Percentiles rank a stretch among this genome's conserved stretches.
These are phyloP conservation scores for Agarophyton chilense DNA, from an alignment of 23 red algal species.

Conservation along the genomic window DNA sequence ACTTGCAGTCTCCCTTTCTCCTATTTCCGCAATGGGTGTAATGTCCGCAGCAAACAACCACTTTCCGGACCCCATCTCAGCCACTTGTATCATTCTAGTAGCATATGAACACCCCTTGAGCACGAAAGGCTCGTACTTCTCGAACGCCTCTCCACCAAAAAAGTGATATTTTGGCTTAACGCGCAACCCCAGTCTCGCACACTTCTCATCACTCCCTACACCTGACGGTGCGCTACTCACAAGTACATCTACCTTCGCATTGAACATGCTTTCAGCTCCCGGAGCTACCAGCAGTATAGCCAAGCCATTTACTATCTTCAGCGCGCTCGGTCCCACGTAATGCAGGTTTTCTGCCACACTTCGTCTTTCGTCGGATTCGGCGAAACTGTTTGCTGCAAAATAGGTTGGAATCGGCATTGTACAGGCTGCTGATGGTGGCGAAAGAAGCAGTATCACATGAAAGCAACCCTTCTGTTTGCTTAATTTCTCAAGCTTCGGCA, in stretches of 20 bases:
- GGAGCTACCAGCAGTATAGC: not conserved
- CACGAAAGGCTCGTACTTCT: conserved; percentile 10
- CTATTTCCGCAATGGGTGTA: conserved; percentile 5
- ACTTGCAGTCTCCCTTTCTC: not conserved
- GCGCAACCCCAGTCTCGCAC: not conserved
- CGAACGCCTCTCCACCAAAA: not conserved
- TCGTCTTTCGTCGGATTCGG: not conserved
- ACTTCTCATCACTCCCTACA: not conserved
- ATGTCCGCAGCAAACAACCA: conserved; percentile 22
- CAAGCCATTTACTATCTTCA: conserved; percentile 8
- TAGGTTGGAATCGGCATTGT: conserved; percentile 1
- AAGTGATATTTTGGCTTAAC: conserved; percentile 29
- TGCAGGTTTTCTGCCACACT: not conserved
- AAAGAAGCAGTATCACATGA: not conserved
- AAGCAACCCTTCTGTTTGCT: not conserved
- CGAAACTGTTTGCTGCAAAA: conserved; percentile 9
- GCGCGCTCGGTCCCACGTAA: not conserved
- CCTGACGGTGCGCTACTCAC: not conserved
- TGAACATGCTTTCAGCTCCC: not conserved
- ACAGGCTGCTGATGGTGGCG: not conserved
- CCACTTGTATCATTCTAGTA: conserved; percentile 6
- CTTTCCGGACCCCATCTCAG: not conserved
- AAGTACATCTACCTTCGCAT: not conserved
- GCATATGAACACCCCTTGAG: not conserved
- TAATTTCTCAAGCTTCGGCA: conserved; percentile 6